Evolutionary conservation across 306 rosid species (phyloP), one percentile per base, ranked within the genome.

Genomic region (Acacia acuminata): DNA sequence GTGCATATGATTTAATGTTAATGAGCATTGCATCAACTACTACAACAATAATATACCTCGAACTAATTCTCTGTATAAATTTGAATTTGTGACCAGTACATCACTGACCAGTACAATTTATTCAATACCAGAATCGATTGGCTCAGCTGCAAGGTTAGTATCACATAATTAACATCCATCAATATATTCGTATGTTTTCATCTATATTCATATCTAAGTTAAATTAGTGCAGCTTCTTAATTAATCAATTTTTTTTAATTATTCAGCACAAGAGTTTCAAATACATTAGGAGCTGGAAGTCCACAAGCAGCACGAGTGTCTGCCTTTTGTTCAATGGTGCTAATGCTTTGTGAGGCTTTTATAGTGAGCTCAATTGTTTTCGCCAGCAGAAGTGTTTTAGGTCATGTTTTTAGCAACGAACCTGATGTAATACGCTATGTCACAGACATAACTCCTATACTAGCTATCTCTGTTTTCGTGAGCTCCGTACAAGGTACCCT

Each of bases 121-220:
- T 71, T 82, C 90, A 3, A 85, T 95, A 81, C 89, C 97, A 20
- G 91, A 92, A 82, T 89, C 91, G 79, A 82, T 93, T 56, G 97
- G 97, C 77, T 82, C 88, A 9, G 94, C 98, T 40, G 98, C 83
- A 82, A 95, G 97, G 98, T 94, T 79, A 53, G 76, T 58, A 75
- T 71, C 48, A 71, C 56, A 22, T 32, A 81, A 63, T 2, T 32
- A 78, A 63, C 8, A 53, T 53, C 24, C 22, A 19, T 19, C 19
- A 53, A 53, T 53, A 6, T 19, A 15, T 53, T 53, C 6, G 17
- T 17, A 16, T 51, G 58, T 51, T 51, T 50, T 16, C 58, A 51
- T 51, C 13, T 47, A 47, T 47, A 45, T 9, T 45, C 40, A 5
- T 36, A 36, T 5, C 40, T 5, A 36, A 36, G 11, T 42, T 8